Conservation (phyloP, 306 rosid genomes). For the Rosa rugosa region DNA sequence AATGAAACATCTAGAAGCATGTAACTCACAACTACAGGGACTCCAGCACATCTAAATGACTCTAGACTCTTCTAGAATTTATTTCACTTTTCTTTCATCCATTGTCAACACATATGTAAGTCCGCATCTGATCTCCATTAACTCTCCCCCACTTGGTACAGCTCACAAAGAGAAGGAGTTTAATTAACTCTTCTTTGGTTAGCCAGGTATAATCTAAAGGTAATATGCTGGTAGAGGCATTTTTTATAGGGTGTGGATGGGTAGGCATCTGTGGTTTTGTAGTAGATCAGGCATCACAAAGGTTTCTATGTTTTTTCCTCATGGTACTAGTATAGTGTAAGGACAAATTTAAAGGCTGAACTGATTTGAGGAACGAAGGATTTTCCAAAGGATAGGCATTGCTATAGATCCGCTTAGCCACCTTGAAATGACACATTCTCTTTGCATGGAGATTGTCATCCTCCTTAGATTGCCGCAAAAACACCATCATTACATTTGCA, state of each 20-base stretch:
- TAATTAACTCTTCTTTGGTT: background rate
- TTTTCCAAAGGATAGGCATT: background rate
- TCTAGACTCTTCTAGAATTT: background rate
- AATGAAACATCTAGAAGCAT: background rate
- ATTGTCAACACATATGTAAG: background rate
- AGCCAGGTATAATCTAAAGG: background rate
- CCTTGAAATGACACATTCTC: background rate
- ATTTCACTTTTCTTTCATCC: background rate
- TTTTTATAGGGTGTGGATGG: background rate
- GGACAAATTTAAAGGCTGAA: background rate
- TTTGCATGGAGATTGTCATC: background rate
- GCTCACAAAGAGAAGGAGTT: background rate
- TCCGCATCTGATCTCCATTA: background rate
- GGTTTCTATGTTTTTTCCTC: background rate
- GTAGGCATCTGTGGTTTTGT: background rate
- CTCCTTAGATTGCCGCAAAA: background rate
- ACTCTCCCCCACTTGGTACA: background rate
- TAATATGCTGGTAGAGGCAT: background rate
- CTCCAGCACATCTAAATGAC: background rate
- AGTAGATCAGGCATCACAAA: background rate
- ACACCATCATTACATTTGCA: background rate
- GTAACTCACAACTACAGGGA: background rate
- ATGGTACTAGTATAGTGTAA: background rate
- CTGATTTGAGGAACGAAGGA: background rate
- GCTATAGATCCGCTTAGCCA: background rate